Base-by-base conservation (phyloP, 352 stramenopile species). In the Plasmopara viticola region DNA sequence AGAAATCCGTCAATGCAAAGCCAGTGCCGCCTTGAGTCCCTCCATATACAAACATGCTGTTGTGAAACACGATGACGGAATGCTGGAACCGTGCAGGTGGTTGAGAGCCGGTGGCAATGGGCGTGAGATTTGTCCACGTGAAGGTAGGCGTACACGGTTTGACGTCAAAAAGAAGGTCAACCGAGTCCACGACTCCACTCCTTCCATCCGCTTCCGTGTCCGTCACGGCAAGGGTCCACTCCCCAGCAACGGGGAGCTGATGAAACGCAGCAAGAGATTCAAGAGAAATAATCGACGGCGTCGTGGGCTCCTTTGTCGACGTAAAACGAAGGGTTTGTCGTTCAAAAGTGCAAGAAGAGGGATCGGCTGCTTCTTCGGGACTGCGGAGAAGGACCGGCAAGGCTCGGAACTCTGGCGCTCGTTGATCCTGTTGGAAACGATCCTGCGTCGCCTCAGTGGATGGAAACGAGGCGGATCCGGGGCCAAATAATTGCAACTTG, bases 31-130 rank as follows among this genome's bases (percentile, higher is more conserved):
- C 66, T 20, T 49, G 75, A 38, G 56, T 51, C 10, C 80, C 80
- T 17, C 78, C 80, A 20, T 67, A 84, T n/a, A 89, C 56, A 51
- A 91, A 91, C 70, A 91, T 78, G 25, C 65, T 79, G 53, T 39
- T 81, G 18, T 75, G 53, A 44, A 69, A 72, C 18, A 79, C 72
- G 48, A 91, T 56, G 28, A 69, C 69, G 0, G 78, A 66, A 61
- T 91, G 80, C 25, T 84, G 65, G 14, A 76, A 89, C 7, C 80
- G 69, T 28, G 75, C 45, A 2, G 62, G 62, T 17, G 80, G 80
- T 10, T 61, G 55, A 17, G 56, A 59, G 6, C 78, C 80, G 12
- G 52, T 70, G 0, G 62, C 48, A 1, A 61, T 43, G n/a, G 44
- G 18, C 0, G 61, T 61, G 7, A 88, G 50, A 50, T 78, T 64